Base-by-base conservation (phyloP, 768 basidiomycete genomes). In the Suillus spraguei region DNA sequence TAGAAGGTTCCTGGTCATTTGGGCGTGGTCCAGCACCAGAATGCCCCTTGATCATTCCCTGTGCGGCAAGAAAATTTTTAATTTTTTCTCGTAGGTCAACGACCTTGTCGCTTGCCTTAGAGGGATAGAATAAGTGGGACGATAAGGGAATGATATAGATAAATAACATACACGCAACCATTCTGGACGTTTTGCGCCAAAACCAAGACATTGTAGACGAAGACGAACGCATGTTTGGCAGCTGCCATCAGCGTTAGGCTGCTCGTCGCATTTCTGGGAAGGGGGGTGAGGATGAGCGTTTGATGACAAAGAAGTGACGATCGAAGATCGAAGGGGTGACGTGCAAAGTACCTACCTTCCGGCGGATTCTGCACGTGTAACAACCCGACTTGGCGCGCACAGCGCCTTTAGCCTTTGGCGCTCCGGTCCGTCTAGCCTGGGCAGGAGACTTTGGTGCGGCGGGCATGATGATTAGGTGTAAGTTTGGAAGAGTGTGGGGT, bases 41-140 rank as follows among this genome's bases (percentile, higher is more conserved):
- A 69, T 93, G 91, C 35, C 92, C 92, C 76, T 94, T 94, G 76
- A 94, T 93, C 90, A 93, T 91, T 55, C 92, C 92, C 73, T 93
- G 90, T 0, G 90, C 84, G 0, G 90, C 90, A 28, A 94, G 82
- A 70, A 91, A 91, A 1, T 78, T 76, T 78, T 93, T 94, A 71
- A 92, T 93, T 77, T 87, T 90, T 68, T 91, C 90, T 61, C 91
- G 83, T 46, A 92, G 78, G 64, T 85, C 84, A 41, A 83, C 71
- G 4, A 92, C 90, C 65, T 86, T 88, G 65, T 85, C 83, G 68
- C 79, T 86, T 73, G 91, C 89, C 91, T 93, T n/a, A n/a, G 67
- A 28, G 67, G 35, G 61, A 44, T 8, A 66, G 17, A 54, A 63
- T 71, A 61, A 67, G 69, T 52, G 22, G 56, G 28, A 52, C 24